Evolutionary conservation across 2,329 filamentous ascomycete genomes (phyloP).

Genomic region (Byssoonygena ceratinophila): DNA sequence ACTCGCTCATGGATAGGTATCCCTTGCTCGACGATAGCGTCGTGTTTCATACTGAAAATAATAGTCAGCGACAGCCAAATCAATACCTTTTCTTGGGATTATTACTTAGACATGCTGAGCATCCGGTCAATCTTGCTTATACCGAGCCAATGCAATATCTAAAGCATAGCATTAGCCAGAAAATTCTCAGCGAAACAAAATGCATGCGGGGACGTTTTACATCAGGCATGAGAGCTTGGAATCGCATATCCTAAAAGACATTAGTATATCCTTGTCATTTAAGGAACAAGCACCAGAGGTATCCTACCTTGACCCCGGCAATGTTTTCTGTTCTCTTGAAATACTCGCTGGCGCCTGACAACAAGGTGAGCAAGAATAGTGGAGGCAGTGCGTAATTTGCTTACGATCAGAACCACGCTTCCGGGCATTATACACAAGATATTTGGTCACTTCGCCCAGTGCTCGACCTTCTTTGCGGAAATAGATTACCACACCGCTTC

Average conservation of each 20-base stretch:
- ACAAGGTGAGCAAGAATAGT: constrained; percentile 69
- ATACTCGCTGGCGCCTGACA: constrained; percentile 77
- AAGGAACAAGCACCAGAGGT: neutral
- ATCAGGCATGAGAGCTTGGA: constrained; percentile 96
- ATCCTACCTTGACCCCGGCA: constrained; percentile 67
- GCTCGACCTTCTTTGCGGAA: constrained; percentile 96
- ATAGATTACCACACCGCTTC: constrained; percentile 92
- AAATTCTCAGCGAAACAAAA: neutral
- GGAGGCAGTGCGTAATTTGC: constrained; percentile 25
- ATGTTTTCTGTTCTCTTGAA: constrained; percentile 98
- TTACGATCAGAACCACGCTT: constrained; percentile 25
- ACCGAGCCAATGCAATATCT: constrained; percentile 89
- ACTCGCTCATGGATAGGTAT: constrained; percentile 76
- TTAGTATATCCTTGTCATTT: neutral
- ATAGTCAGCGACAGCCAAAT: neutral
- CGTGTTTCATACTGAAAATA: constrained; percentile 38
- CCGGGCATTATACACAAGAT: constrained; percentile 54
- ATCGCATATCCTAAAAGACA: constrained; percentile 60
- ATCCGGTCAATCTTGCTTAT: constrained; percentile 98
- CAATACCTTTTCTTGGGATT: neutral
- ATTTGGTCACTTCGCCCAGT: constrained; percentile 88
- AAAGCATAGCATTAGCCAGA: neutral
- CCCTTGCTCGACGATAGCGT: constrained; percentile 42
- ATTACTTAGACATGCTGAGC: constrained; percentile 94
- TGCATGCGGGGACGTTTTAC: constrained; percentile 21